A percentile compares a stretch with the other conserved stretches of the same genome.
phyloP scores from a whole-genome alignment of 306 rosid genomes.

The Prunus padus region DNA sequence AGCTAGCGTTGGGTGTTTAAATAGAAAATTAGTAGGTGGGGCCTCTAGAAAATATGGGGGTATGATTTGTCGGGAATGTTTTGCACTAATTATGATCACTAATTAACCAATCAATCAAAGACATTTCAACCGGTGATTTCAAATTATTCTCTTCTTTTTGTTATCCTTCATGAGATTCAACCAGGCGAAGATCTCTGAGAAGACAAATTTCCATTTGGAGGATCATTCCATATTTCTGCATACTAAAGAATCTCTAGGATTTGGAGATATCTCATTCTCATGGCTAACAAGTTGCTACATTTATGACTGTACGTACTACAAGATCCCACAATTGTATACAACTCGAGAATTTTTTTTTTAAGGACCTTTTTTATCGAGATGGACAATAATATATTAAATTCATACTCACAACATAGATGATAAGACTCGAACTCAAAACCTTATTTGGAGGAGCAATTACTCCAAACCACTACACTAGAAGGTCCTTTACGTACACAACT shows the following conservation, averaged over 20 bases:
- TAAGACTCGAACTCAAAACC: no score
- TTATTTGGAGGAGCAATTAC: no score
- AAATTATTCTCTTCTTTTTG: background rate
- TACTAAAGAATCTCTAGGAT: background rate
- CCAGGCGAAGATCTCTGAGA: background rate
- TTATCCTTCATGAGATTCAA: background rate
- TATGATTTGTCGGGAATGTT: background rate
- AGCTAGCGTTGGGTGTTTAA: no score
- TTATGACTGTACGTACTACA: no score
- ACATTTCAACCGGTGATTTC: background rate
- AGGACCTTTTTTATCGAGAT: no score
- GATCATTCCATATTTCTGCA: background rate
- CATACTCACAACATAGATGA: no score
- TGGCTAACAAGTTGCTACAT: no score
- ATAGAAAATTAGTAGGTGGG: background rate
- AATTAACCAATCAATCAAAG: background rate
- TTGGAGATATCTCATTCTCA: background rate
- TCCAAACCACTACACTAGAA: no score
- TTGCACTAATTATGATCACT: background rate
- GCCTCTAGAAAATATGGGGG: background rate
- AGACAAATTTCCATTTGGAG: background rate
- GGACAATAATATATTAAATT: no score
- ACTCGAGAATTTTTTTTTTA: no score
- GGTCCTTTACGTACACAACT: background rate
- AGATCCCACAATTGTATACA: background rate